phyloP scores from a whole-genome alignment of 2,329 filamentous ascomycete genomes.

The Claviceps pusilla region DNA sequence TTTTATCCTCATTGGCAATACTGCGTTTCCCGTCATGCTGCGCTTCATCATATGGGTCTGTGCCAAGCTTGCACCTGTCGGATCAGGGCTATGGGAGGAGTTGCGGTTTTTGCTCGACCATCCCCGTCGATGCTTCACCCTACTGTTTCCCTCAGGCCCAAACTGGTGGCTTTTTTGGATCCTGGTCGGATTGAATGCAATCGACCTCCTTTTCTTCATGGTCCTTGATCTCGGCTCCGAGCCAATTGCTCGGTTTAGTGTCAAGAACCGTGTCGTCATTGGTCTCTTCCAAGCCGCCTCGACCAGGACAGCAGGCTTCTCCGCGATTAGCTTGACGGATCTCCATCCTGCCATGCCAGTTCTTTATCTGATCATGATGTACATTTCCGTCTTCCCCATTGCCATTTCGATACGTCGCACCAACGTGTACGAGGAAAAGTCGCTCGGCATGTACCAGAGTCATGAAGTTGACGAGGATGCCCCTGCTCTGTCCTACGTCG shows the following conservation, averaged over 20 bases:
- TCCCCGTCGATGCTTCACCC: constrained; percentile 86
- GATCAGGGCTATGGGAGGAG: constrained; percentile 71
- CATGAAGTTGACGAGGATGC: constrained; percentile 34
- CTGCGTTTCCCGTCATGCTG: constrained; percentile 87
- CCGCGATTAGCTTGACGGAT: constrained; percentile 59
- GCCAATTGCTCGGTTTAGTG: constrained; percentile 51
- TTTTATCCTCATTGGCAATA: constrained; percentile 88
- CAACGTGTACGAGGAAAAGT: constrained; percentile 91
- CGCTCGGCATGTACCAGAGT: constrained; percentile 55
- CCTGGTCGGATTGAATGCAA: constrained; percentile 62
- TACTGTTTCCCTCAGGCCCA: constrained; percentile 76
- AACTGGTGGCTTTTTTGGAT: constrained; percentile 96
- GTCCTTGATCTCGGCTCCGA: constrained; percentile 71
- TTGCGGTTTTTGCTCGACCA: constrained; percentile 84
- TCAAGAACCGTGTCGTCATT: constrained; percentile 64
- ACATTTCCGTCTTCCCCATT: constrained; percentile 92
- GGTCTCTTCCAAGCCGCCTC: constrained; percentile 82
- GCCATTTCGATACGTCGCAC: constrained; percentile 88
- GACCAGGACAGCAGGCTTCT: constrained; percentile 82
- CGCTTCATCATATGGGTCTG: constrained; percentile 80
- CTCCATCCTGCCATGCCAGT: constrained; percentile 87
- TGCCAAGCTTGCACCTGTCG: constrained; percentile 49
- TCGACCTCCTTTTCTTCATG: constrained; percentile 84
- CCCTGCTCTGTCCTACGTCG: constrained; percentile 65
- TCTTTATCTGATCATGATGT: constrained; percentile 98